Evolutionary conservation across 2,329 filamentous ascomycete genomes (phyloP), one percentile per base, ranked within the genome.

Genomic region (Allantophomopsis cytisporea): DNA sequence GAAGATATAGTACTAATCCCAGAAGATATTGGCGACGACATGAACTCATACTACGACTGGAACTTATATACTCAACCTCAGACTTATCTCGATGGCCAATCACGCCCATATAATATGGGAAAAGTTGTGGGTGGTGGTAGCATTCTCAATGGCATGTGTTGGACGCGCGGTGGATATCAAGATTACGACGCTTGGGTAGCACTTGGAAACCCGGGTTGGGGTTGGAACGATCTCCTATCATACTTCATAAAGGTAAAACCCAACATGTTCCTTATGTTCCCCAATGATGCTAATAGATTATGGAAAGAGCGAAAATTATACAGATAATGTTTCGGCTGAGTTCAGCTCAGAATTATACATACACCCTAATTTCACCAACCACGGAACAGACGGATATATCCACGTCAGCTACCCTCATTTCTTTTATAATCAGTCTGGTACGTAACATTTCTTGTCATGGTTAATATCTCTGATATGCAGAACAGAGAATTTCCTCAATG

Each of bases 151-250:
- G 60, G 56, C n/a, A 58, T 63, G 49, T 57, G 33, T 58, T 54
- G 48, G 50, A 56, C 23, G 20, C 50, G 55, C 13, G 55, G 58
- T 4, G 50, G 51, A 5, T 47, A 50, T 13, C 47, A 53, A 1
- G 61, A 64, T 36, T 63, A 64, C 33, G 51, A 65, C 32, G 53
- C 56, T 2, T 69, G 65, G 64, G 54, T 55, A 30, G 48, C 50
- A 3, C 46, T 69, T 3, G 66, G 63, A 0, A 65, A 65, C 17
- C 45, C 56, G 0, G 63, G 59, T 3, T 67, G 61, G 59, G 53
- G 51, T 12, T 65, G 61, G 54, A 50, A 60, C 12, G 46, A 46
- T 34, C 16, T 34, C 7, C 10, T 17, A 13, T 62, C 60, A 1
- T 66, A 66, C 40, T 58, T 66, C 40, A 58, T 55, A 20, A 64